Percentiles rank a stretch among this genome's conserved stretches.
Evolutionary conservation across 768 basidiomycete species (phyloP).

Genomic region (Naganishia randhawae): DNA sequence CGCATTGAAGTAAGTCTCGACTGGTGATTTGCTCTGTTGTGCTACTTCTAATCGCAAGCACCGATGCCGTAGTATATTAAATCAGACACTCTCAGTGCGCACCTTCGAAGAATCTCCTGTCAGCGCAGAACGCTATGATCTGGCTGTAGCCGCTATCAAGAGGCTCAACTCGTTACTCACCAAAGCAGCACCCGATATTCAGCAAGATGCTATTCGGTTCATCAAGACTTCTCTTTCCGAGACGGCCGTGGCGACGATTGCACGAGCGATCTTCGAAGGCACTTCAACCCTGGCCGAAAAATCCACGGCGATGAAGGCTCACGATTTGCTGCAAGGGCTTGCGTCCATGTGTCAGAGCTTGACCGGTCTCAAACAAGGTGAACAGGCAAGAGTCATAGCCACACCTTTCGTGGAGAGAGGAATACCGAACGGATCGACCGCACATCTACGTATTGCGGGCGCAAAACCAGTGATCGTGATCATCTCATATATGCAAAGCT

Average conservation of each 20-base stretch:
- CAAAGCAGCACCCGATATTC: neutral
- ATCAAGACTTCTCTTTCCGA: neutral
- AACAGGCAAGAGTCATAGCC: neutral
- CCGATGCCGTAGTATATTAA: neutral
- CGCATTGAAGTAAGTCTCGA: neutral
- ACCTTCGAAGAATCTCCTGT: neutral
- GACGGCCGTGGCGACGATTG: neutral
- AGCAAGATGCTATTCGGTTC: neutral
- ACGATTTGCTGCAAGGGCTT: constrained; percentile 1
- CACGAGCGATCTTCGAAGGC: neutral
- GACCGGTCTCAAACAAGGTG: neutral
- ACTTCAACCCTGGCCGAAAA: neutral
- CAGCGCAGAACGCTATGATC: neutral
- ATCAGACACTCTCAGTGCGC: neutral
- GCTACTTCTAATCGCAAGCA: neutral
- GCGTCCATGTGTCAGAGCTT: neutral
- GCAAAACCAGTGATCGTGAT: constrained; percentile 7
- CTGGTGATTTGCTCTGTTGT: neutral
- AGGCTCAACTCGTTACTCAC: neutral
- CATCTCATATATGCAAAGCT: constrained; percentile 7
- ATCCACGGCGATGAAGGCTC: neutral
- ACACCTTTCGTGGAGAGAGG: neutral
- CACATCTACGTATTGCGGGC: constrained; percentile 7
- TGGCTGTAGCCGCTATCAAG: neutral
- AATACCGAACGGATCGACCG: neutral